A percentile compares a stretch with the other conserved stretches of the same genome.
Evolutionary conservation across 2,329 filamentous ascomycete genomes (phyloP).

Genomic region (Trichoderma koningiopsis): DNA sequence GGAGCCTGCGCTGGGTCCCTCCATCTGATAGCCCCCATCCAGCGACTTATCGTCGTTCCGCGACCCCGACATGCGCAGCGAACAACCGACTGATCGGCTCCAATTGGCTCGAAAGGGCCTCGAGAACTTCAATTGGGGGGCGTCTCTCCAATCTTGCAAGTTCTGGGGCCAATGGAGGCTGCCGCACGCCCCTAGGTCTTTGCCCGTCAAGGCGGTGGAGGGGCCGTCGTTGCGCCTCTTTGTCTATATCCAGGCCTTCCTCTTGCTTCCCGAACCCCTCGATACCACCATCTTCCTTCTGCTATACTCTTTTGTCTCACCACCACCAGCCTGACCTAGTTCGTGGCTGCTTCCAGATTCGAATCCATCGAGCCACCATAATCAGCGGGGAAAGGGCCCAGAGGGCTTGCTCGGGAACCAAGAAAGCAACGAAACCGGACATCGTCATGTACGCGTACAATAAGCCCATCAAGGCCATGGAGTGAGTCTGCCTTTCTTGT

Average conservation of each 20-base stretch:
- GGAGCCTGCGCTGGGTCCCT: slow-evolving; percentile 17
- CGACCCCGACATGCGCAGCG: neutral
- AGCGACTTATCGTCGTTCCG: neutral
- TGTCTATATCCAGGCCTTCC: neutral
- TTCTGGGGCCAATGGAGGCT: neutral
- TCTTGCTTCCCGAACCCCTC: slow-evolving; percentile 8
- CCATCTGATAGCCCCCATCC: neutral
- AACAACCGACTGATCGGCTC: neutral
- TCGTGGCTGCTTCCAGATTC: slow-evolving; percentile 11
- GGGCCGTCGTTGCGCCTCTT: neutral
- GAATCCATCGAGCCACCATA: slow-evolving; percentile 9
- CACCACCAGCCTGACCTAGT: slow-evolving; percentile 2
- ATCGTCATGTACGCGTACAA: slow-evolving; percentile 41
- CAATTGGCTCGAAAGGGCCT: slow-evolving; percentile 15
- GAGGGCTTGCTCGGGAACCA: neutral
- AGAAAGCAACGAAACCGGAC: slow-evolving; percentile 12
- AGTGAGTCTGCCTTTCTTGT: slow-evolving; percentile 36
- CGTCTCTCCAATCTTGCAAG: slow-evolving; percentile 3
- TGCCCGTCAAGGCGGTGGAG: slow-evolving; percentile 5
- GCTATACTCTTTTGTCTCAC: neutral
- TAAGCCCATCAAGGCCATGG: slow-evolving; percentile 43
- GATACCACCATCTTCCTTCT: neutral
- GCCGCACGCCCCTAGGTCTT: slow-evolving; percentile 25
- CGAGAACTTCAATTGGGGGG: neutral
- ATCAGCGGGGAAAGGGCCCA: slow-evolving; percentile 21